Evolutionary conservation across 2,329 filamentous ascomycete species (phyloP), one percentile per base, ranked within the genome.

Genomic region (Beauveria asiatica): DNA sequence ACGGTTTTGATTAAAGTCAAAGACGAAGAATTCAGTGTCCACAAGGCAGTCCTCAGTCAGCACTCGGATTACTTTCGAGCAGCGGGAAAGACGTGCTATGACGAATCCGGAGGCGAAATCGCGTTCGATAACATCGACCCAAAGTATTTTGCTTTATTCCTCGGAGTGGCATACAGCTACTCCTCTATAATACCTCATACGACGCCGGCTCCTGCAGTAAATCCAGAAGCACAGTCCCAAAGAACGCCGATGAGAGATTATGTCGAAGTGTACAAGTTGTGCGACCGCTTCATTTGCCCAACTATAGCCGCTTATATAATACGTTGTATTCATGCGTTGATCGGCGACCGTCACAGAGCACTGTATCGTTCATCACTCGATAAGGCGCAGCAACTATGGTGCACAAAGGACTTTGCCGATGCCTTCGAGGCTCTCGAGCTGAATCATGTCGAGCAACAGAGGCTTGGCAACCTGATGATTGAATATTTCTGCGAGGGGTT

Each of bases 211-310:
- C 65, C 66, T 2, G 52, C 65, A 2, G 48, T 62, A 10, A 67
- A 63, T 57, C 72, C 71, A 1, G 66, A 72, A 62, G 62, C 67
- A 13, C 61, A 61, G 17, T 62, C 61, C 2, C 62, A 64, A n/a
- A 65, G 65, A 49, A 69, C 70, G 10, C 64, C 69, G 6, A 64
- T 74, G 23, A 61, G 66, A 16, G 72, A 74, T 57, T 72, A 65
- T 19, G 60, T 74, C 37, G 71, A 74, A 50, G 72, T 74, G 3
- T 72, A 68, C 62, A 74, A 73, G 64, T 67, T 74, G 10, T 73
- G 72, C 57, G 72, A 74, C 44, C 67, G 71, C 13, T 74, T 74
- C 56, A 59, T 73, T 16, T 72, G 71, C 57, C 56, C 59, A 1
- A 41, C 59, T 3, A 73, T 74, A 67, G 67, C 64, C 3, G 59